Percentiles rank a stretch among this genome's conserved stretches.
phyloP scores from a whole-genome alignment of 371 early-diverging fungal species.

The Syncephalastrum sp. region DNA sequence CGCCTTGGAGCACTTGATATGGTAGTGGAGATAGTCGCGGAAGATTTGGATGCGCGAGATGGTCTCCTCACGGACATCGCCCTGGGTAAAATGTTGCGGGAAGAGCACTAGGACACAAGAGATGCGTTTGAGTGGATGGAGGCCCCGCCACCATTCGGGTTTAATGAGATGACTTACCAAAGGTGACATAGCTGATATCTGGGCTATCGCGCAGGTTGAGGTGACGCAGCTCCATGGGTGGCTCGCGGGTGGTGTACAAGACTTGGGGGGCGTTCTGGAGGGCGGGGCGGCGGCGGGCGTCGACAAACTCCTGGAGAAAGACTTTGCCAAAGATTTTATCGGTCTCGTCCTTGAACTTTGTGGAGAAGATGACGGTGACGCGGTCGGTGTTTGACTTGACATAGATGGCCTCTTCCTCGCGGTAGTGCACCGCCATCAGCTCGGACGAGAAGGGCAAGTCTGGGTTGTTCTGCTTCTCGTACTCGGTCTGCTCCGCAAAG shows the following conservation, averaged over 20 bases:
- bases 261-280: slow-evolving; percentile 97
- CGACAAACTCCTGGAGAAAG: slow-evolving; percentile 98
- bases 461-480: slow-evolving; percentile 63
- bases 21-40: slow-evolving; percentile 98
- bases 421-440: slow-evolving; percentile 89
- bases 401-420: slow-evolving; percentile 92
- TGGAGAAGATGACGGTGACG: slow-evolving; percentile 96
- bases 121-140: background rate
- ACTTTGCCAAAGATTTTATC: slow-evolving; percentile 95
- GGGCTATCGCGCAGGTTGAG: slow-evolving; percentile 70
- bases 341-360: slow-evolving; percentile 94
- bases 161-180: slow-evolving; percentile 58
- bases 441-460: slow-evolving; percentile 47
- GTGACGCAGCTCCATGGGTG: slow-evolving; percentile 91
- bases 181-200: slow-evolving; percentile 89
- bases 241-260: slow-evolving; percentile 87
- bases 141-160: background rate
- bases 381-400: slow-evolving; percentile 89
- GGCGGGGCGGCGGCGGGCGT: slow-evolving; percentile 88
- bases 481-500: slow-evolving; percentile 79
- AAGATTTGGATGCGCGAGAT: slow-evolving; percentile 94
- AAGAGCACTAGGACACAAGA: slow-evolving; percentile 71
- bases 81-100: slow-evolving; percentile 82
- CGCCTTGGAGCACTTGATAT: slow-evolving; percentile 98
- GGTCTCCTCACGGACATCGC: slow-evolving; percentile 79